Evolutionary conservation across 164 flowering plant species (phyloP), one percentile per base, ranked within the genome.

Genomic region (Macadamia tetraphylla): DNA sequence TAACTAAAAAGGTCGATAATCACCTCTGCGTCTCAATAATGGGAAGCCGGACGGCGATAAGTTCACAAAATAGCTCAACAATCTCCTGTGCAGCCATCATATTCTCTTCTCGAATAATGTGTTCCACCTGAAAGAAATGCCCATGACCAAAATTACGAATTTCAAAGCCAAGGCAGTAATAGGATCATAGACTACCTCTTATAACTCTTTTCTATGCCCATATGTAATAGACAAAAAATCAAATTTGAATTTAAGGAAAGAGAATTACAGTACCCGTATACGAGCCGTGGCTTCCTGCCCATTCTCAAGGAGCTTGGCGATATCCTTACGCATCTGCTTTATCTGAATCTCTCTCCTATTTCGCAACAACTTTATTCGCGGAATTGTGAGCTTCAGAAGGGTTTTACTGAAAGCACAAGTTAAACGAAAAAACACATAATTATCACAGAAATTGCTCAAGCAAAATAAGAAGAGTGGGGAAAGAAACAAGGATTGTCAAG

Each of bases 1-100:
- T 6, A 64, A 31, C 17, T 46, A 52, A 12, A 51, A 6, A 18
- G 68, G 56, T 51, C 12, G 18, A 42, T 23, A 43, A 30, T 60
- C 30, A 95, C 99, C 92, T 90, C 75, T 95, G 99, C 2, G 90
- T 73, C 75, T 95, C 99, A 77, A 95, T 92, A 44, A 95, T 91
- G 1, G 99, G 99, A 71, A 92, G 91, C 1, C 99, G 98, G 29
- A 88, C 98, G 40, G 84, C 65, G 67, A 95, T 85, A 67, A 95
- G 97, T 83, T 95, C 99, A 66, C 90, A 92, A 66, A 83, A 95
- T 9, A 95, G 81, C 86, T 95, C 98, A 71, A 95, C 58, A 60
- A 95, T 85, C 82, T 91, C 99, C 60, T 95, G 99, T 29, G 97
- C 97, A 55, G 96, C 98, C 96, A 92, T 91, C 96, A 92, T 92